Evolutionary conservation across 2,329 filamentous ascomycete species (phyloP), one percentile per base, ranked within the genome.

Genomic region (Herpotrichia juniperi): DNA sequence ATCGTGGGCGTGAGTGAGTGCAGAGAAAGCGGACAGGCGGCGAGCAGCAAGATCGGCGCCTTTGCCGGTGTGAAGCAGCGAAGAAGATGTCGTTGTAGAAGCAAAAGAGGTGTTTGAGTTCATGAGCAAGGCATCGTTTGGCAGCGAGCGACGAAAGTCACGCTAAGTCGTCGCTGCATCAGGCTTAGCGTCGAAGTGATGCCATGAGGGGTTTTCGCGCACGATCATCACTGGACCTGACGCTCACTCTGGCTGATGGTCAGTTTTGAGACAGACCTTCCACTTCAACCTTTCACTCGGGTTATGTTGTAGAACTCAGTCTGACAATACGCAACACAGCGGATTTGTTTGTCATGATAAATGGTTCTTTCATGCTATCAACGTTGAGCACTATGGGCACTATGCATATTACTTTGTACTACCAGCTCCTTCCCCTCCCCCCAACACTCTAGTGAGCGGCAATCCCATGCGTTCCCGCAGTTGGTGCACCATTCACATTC

Each of bases 401-500:
- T n/a, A n/a, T n/a, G n/a, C n/a, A n/a, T n/a, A n/a, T 31, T n/a
- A 8, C 28, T 31, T n/a, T 31, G 9, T n/a, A 31, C 28, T 9
- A 31, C 28, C 28, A 8, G 9, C 9, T 31, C 28, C 28, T n/a
- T 31, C 28, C 28, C 28, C 28, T 9, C 28, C 28, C 28, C 28
- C 28, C 28, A 31, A 8, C 28, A 9, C 9, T n/a, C 28, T 31
- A 31, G 9, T 30, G n/a, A 19, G 9, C 40, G 24, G 16, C 12
- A 19, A 25, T 4, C 42, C 58, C 50, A 61, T 81, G 78, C 3
- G 74, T 77, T 4, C 79, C 78, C 40, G 64, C 58, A 5, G 60
- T 64, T 1, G 81, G 80, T 5, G 78, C 81, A 30, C 81, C 81
- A 54, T 83, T 83, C 31, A 52, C 58, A 50, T 61, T 68, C 28